These are phyloP conservation scores for Nematocida displodere DNA, from an alignment of 371 early-diverging fungal species.

Conservation along the genomic window DNA sequence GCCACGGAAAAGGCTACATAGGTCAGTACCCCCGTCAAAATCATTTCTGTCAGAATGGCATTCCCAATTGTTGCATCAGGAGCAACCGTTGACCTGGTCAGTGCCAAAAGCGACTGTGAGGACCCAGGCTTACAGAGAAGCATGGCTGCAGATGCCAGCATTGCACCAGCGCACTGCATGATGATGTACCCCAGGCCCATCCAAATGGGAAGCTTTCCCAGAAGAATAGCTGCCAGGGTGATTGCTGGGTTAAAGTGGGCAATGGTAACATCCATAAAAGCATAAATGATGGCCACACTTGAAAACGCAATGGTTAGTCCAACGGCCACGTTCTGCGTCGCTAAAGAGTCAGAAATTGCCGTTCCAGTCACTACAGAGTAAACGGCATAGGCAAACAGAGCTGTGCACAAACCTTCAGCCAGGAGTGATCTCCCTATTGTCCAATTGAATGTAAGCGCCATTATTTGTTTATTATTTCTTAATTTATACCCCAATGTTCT, in stretches of 20 bases:
- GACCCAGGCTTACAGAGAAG: slow-evolving; percentile 67
- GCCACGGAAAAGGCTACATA: slow-evolving; percentile 72
- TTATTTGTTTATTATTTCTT: too few relatives aligned
- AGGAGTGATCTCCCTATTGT: slow-evolving; percentile 45
- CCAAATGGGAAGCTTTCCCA: slow-evolving; percentile 67
- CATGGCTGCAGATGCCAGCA: slow-evolving; percentile 67
- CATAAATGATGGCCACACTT: slow-evolving; percentile 69
- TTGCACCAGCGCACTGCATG: slow-evolving; percentile 68
- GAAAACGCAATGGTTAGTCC: slow-evolving; percentile 67
- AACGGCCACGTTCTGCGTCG: slow-evolving; percentile 66
- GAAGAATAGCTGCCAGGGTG: slow-evolving; percentile 69
- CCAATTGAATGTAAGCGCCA: slow-evolving; percentile 55
- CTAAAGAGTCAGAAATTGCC: not conserved
- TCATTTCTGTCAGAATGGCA: slow-evolving; percentile 66
- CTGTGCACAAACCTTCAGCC: slow-evolving; percentile 60
- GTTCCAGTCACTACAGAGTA: slow-evolving; percentile 59
- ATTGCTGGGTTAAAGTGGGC: slow-evolving; percentile 70
- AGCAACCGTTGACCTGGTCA: slow-evolving; percentile 54
- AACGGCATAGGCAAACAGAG: slow-evolving; percentile 63
- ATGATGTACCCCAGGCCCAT: slow-evolving; percentile 68
- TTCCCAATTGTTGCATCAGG: slow-evolving; percentile 52
- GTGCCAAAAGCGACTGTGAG: slow-evolving; percentile 49
- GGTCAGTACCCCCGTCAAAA: slow-evolving; percentile 70
- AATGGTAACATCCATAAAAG: slow-evolving; percentile 71
- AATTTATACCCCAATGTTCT: too few relatives aligned